Evolutionary conservation across 805 yeast genomes (phyloP).

Genomic region (Wickerhamomyces sydowiorum): DNA sequence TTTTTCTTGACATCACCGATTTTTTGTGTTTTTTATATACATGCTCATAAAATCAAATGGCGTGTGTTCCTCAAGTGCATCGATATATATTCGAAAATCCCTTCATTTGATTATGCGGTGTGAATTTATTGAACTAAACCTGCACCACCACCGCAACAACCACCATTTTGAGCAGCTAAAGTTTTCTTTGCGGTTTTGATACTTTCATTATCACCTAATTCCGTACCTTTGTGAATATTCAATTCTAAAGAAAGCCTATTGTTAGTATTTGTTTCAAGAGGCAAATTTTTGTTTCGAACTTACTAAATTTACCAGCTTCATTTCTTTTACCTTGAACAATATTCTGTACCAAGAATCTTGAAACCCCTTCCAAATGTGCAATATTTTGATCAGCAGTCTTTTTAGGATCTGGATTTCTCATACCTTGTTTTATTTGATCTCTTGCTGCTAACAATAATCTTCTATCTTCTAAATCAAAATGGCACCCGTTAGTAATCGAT

Average conservation of each 20-base stretch:
- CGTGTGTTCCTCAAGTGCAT: no score
- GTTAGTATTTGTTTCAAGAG: conserved; percentile 14
- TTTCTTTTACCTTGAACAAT: conserved; percentile 77
- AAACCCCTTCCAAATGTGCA: conserved; percentile 61
- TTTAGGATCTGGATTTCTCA: conserved; percentile 41
- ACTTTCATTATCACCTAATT: conserved; percentile 85
- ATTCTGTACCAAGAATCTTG: conserved; percentile 60
- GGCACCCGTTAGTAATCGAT: conserved; percentile 13
- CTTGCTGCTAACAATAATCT: conserved; percentile 55
- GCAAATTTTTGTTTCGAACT: conserved; percentile 16
- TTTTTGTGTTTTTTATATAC: neutral
- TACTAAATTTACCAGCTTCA: conserved; percentile 35
- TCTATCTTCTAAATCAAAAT: conserved; percentile 23
- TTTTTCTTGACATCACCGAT: neutral
- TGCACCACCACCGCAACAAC: conserved; percentile 51
- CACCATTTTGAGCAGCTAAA: conserved; percentile 46
- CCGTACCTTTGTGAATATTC: conserved; percentile 76
- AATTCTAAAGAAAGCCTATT: conserved; percentile 28
- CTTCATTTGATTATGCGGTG: no score
- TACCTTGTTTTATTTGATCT: conserved; percentile 50
- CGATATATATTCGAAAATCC: no score
- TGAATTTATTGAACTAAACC: conserved; percentile 10
- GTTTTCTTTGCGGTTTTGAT: conserved; percentile 47
- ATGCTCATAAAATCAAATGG: no score
- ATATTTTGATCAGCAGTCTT: conserved; percentile 45